Evolutionary conservation across 306 rosid genomes (phyloP).

Genomic region (Lotus japonicus): DNA sequence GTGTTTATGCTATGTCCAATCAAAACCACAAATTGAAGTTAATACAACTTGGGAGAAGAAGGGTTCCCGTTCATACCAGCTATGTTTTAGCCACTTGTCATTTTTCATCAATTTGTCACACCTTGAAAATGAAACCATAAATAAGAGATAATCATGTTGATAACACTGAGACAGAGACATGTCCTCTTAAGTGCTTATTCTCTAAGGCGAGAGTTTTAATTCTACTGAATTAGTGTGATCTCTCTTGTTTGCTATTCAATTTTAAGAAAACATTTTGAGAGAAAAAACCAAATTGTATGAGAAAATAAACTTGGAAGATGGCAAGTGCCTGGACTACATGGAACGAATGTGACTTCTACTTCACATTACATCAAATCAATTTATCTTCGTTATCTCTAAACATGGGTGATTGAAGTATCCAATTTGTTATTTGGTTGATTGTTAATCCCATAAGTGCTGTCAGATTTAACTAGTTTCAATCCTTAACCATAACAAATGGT

Average conservation of each 20-base stretch:
- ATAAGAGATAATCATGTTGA: not conserved
- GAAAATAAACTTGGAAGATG: not conserved
- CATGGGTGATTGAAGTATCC: not conserved
- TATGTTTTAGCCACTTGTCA: conserved; percentile 31
- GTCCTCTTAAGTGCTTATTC: conserved; percentile 14
- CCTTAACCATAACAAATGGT: too few species aligned
- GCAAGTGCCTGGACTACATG: not conserved
- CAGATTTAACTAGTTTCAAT: not conserved
- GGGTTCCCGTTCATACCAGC: conserved; percentile 23
- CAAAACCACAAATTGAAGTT: conserved; percentile 18
- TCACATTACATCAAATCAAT: not conserved
- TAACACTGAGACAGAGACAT: conserved; percentile 26
- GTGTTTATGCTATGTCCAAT: conserved; percentile 27
- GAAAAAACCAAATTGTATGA: not conserved
- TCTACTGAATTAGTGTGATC: not conserved
- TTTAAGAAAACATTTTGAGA: not conserved
- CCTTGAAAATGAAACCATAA: not conserved
- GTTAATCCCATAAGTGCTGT: not conserved
- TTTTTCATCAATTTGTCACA: conserved; percentile 32
- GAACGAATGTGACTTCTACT: not conserved
- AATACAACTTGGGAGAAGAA: conserved; percentile 9
- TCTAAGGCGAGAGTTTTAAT: conserved; percentile 15
- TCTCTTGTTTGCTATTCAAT: not conserved
- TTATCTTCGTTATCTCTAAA: conserved; percentile 2
- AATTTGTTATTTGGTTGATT: not conserved